These are phyloP conservation scores for Chlorociboria aeruginascens DNA, from an alignment of 495 filamentous ascomycete species.

Conservation along the genomic window DNA sequence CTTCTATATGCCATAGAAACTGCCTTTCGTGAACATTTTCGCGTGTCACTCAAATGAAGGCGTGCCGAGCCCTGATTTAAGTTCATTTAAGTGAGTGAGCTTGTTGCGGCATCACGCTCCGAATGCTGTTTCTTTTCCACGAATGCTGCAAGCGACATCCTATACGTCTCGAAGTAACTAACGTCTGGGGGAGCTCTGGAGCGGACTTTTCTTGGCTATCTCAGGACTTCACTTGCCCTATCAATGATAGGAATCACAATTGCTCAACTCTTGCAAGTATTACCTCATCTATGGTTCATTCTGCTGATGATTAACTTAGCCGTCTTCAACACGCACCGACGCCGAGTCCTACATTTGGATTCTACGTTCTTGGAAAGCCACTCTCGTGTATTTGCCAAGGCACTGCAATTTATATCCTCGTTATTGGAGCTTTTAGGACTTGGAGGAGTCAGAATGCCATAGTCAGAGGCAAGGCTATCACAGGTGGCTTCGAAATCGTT, in stretches of 20 bases:
- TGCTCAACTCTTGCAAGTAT: constrained; percentile 49
- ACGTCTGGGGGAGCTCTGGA: constrained; percentile 47
- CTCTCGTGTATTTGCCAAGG: constrained; percentile 46
- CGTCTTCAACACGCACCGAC: constrained; percentile 37
- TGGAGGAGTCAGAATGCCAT: constrained; percentile 62
- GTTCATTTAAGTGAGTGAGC: constrained; percentile 10
- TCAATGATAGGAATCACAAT: constrained; percentile 54
- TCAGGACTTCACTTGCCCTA: constrained; percentile 58
- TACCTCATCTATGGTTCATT: constrained; percentile 20
- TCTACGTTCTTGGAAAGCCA: constrained; percentile 52
- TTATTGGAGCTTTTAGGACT: constrained; percentile 51
- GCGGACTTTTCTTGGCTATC: constrained; percentile 67
- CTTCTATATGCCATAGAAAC: not conserved
- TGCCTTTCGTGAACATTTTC: not conserved
- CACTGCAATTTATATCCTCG: constrained; percentile 41
- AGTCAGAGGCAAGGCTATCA: constrained; percentile 47
- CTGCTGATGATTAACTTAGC: constrained; percentile 7
- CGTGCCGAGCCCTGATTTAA: not conserved
- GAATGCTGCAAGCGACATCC: not conserved
- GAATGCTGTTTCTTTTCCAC: not conserved
- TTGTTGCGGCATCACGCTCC: constrained; percentile 2
- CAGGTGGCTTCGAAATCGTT: constrained; percentile 59
- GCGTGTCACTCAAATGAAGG: constrained; percentile 2
- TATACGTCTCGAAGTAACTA: not conserved
- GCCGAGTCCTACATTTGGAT: constrained; percentile 37